Conservation (phyloP, 495 filamentous ascomycete genomes). For the Pseudomonodictys pantanalensis region DNA sequence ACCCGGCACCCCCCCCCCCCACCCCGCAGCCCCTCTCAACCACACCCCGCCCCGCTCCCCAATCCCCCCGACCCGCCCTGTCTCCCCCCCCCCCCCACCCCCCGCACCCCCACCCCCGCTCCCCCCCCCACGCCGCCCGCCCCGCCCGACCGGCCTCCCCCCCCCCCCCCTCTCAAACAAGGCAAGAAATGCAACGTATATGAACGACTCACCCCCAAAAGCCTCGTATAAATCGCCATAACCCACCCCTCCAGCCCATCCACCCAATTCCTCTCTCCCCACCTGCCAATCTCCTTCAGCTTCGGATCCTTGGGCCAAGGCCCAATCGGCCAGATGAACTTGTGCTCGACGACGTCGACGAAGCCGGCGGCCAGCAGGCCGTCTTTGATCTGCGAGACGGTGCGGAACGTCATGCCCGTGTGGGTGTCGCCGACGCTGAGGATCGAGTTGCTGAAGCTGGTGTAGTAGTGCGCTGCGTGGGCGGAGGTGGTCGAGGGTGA, state of each 20-base stretch:
- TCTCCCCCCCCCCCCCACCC: not conserved
- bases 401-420: slow-evolving; percentile 27
- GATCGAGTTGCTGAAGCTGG: slow-evolving; percentile 1
- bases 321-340: slow-evolving; percentile 29
- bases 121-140: too few relatives aligned
- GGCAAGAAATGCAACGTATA: too few relatives aligned
- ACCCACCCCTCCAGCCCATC: slow-evolving; percentile 31
- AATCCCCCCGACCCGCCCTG: too few relatives aligned
- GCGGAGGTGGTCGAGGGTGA: not conserved
- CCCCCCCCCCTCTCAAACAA: not conserved
- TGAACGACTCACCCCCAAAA: slow-evolving; percentile 26
- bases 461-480: slow-evolving; percentile 21
- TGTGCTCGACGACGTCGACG: slow-evolving; percentile 23
- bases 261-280: slow-evolving; percentile 27
- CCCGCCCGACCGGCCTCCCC: too few relatives aligned
- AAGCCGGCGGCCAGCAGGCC: slow-evolving; percentile 26
- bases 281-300: slow-evolving; percentile 31
- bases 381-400: slow-evolving; percentile 9
- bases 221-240: slow-evolving; percentile 23
- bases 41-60: too few relatives aligned
- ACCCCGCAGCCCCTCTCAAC: not conserved
- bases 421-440: slow-evolving; percentile 12
- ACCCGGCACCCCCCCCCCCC: not conserved
- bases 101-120: not conserved
- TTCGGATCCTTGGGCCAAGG: slow-evolving; percentile 27